Percentiles rank a stretch among this genome's conserved stretches.
Evolutionary conservation across 768 basidiomycete genomes (phyloP).

Genomic region (Tylopilus intermedius): DNA sequence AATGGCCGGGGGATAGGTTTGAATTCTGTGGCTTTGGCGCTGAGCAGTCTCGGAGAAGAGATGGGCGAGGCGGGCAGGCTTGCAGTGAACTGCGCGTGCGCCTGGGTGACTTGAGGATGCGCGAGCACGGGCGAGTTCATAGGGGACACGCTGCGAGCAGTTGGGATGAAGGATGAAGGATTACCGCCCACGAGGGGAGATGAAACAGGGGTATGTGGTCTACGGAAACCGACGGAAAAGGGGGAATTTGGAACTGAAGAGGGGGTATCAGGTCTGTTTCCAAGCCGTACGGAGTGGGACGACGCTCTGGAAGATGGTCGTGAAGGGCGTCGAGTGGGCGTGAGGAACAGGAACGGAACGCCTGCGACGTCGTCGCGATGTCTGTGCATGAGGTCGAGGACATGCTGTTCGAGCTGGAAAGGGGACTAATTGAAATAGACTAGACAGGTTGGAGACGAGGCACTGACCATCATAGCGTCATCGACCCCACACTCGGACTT

Average conservation of each 20-base stretch:
- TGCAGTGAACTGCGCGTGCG: constrained; percentile 61
- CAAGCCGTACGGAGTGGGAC: constrained; percentile 56
- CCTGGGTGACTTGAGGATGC: constrained; percentile 51
- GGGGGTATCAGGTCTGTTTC: constrained; percentile 71
- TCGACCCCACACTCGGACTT: constrained; percentile 66
- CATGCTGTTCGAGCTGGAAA: constrained; percentile 74
- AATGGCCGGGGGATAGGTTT: constrained; percentile 78
- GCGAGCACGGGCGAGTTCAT: constrained; percentile 64
- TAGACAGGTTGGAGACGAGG: constrained; percentile 6
- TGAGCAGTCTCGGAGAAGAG: constrained; percentile 79
- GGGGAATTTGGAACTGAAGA: constrained; percentile 73
- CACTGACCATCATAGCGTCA: constrained; percentile 60
- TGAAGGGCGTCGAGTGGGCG: constrained; percentile 74
- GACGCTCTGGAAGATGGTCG: constrained; percentile 79
- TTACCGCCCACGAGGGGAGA: constrained; percentile 68
- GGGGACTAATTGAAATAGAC: constrained; percentile 17
- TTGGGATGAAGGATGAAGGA: constrained; percentile 53
- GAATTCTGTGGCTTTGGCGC: constrained; percentile 87
- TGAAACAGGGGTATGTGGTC: constrained; percentile 74
- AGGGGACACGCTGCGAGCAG: constrained; percentile 48
- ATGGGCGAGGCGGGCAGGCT: constrained; percentile 82
- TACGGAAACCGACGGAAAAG: constrained; percentile 65
- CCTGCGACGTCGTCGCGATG: constrained; percentile 82
- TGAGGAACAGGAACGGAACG: constrained; percentile 78
- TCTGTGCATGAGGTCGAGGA: constrained; percentile 94